Base-by-base conservation (phyloP, 352 stramenopile species). In the Pythium biforme region DNA sequence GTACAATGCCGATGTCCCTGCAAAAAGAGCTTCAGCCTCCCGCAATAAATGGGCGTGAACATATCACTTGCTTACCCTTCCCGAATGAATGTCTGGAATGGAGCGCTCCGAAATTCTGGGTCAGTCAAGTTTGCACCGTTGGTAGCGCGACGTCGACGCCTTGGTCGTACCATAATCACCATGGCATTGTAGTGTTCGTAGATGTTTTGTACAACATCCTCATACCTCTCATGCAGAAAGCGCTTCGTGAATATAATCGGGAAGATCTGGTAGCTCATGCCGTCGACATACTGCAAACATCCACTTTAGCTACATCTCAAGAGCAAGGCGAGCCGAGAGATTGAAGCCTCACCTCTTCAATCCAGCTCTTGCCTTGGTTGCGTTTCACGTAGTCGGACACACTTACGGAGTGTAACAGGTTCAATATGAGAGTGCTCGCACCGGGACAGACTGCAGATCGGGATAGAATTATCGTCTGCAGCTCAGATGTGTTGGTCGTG, bases 241-340 rank as follows among this genome's bases (percentile, higher is more conserved):
- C 55, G 69, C 26, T 75, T 72, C 8, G 76, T 80, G 55, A 91
- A 88, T 9, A 86, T 71, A 9, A 91, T 76, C 1, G 82, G 76
- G 31, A 86, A 91, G 15, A 88, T 52, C 55, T 89, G 82, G 43
- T 82, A 69, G 53, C 76, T 83, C 73, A 91, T 79, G n/a, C 82
- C 82, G 31, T 83, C 71, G 17, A 89, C 59, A 57, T 91, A 91
- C 82, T 91, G 55, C 3, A 4, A 20, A 51, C 51, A 43, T 29
- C 52, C 19, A n/a, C 47, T 20, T n/a, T 2, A 58, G 47, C 25
- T 41, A 37, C 37, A 54, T n/a, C 12, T 25, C 14, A 3, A 26
- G 26, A 53, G 14, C 8, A 9, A 14, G 9, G 17, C 22, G 19
- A 5, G 10, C 5, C n/a, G 11, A 49, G n/a, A 41, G 4, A 51